Conservation (phyloP, 371 early-diverging fungal genomes). For the Polyrhizophydium stewartii region DNA sequence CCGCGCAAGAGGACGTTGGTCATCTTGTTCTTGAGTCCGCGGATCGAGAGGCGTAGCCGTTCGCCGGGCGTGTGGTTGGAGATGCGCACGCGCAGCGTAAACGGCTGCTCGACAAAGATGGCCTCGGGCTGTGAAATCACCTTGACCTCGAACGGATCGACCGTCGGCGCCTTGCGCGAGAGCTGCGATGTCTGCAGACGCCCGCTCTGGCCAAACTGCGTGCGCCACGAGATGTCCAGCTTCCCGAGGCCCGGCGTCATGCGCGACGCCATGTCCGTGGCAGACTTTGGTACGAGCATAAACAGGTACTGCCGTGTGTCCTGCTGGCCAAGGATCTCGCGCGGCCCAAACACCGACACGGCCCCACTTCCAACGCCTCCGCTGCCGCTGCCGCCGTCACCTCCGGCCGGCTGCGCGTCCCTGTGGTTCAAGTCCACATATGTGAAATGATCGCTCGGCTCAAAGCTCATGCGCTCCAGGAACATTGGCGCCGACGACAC, state of each 20-base stretch:
- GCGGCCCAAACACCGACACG: slow-evolving; percentile 51
- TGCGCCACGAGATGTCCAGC: slow-evolving; percentile 91
- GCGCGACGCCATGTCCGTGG: slow-evolving; percentile 55
- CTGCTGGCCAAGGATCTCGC: slow-evolving; percentile 59
- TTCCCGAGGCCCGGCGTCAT: slow-evolving; percentile 83
- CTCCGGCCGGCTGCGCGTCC: background rate
- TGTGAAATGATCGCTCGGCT: slow-evolving; percentile 67
- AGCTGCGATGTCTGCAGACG: slow-evolving; percentile 93
- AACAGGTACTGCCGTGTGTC: slow-evolving; percentile 90
- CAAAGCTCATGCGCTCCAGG: slow-evolving; percentile 85
- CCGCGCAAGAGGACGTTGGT: slow-evolving; percentile 79
- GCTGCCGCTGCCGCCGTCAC: background rate
- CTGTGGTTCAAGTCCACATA: slow-evolving; percentile 59
- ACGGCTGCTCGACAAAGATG: slow-evolving; percentile 31
- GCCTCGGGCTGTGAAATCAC: slow-evolving; percentile 46
- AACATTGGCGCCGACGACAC: slow-evolving; percentile 73
- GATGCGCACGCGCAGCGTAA: slow-evolving; percentile 29
- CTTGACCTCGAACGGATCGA: slow-evolving; percentile 73
- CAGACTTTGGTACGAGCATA: slow-evolving; percentile 63
- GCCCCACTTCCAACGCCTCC: no score
- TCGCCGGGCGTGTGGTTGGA: slow-evolving; percentile 45
- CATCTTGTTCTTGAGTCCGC: slow-evolving; percentile 73
- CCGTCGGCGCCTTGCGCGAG: slow-evolving; percentile 70
- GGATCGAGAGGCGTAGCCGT: slow-evolving; percentile 62
- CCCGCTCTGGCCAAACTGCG: slow-evolving; percentile 75